Base-by-base conservation (phyloP, 352 stramenopile genomes). In the Peronospora belbahrii region DNA sequence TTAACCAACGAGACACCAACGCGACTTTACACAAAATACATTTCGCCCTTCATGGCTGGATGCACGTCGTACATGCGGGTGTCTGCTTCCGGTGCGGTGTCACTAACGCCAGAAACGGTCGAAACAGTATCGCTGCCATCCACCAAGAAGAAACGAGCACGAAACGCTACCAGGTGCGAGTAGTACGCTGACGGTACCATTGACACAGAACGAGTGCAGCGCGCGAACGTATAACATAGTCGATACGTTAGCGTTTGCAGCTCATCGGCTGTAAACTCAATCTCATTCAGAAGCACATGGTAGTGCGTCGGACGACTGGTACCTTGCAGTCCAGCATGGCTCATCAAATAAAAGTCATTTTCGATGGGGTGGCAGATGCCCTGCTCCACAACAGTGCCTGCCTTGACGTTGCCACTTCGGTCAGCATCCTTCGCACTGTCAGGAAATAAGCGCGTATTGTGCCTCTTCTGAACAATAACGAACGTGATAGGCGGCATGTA, bases 301-400 rank as follows among this genome's bases (percentile, higher is more conserved):
- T 95, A 95, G 52, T 95, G 83, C 37, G 81, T 81, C 0, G 83
- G 83, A n/a, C 78, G 74, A 54, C 78, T 91, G 3, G 83, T 95
- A 11, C 83, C 83, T 48, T 90, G 78, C 30, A 95, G 42, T 2
- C 83, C 84, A 10, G 68, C 69, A 58, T 95, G 84, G 41, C 76
- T 88, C 71, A 88, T 88, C 19, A 94, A 35, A 46, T 88, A 95
- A 30, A 95, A 95, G 50, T 95, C 84, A 38, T 86, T 85, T 45
- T 91, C 77, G 13, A 81, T 66, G 2, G 82, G 82, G 55, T 95
- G 80, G 42, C 81, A 93, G 4, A 95, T 71, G n/a, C 65, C 78
- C 6, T 53, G 79, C 40, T 95, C 84, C n/a, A 95, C 72, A 13
- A 95, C 74, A 6, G 77, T 91, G 0, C 76, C 76, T 0, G 74